Evolutionary conservation across 805 yeast genomes (phyloP).

Genomic region (Lipomyces anomalus): DNA sequence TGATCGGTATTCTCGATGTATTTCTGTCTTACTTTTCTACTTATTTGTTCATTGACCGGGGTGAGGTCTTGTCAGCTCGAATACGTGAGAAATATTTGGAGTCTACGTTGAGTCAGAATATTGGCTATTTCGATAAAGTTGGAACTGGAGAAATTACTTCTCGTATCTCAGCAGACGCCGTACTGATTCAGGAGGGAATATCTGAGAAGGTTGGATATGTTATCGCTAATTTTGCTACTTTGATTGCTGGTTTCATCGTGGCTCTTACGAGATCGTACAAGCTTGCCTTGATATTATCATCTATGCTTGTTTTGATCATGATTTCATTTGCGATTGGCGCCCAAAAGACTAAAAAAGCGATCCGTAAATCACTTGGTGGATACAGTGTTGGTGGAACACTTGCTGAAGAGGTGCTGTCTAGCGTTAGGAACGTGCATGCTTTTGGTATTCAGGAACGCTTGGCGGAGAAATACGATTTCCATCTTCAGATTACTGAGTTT

Average conservation of each 20-base stretch:
- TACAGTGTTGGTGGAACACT: slow-evolving; percentile 29
- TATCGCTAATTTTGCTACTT: slow-evolving; percentile 37
- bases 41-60: slow-evolving; percentile 35
- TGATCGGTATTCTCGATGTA: slow-evolving; percentile 36
- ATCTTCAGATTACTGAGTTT: slow-evolving; percentile 27
- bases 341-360: slow-evolving; percentile 2
- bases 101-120: slow-evolving; percentile 38
- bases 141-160: slow-evolving; percentile 42
- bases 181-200: slow-evolving; percentile 40
- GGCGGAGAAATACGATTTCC: slow-evolving; percentile 31
- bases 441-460: slow-evolving; percentile 39
- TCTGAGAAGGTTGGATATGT: slow-evolving; percentile 39
- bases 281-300: slow-evolving; percentile 35
- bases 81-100: slow-evolving; percentile 36
- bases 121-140: slow-evolving; percentile 39
- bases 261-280: slow-evolving; percentile 37
- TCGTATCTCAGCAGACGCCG: slow-evolving; percentile 39
- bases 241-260: slow-evolving; percentile 36
- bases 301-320: slow-evolving; percentile 33
- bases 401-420: slow-evolving; percentile 40
- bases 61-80: slow-evolving; percentile 39
- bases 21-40: slow-evolving; percentile 32
- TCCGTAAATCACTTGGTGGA: slow-evolving; percentile 10
- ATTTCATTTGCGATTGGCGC: slow-evolving; percentile 27
- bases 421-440: slow-evolving; percentile 39